Base-by-base conservation (phyloP, 495 filamentous ascomycete genomes). In the Penicillium canariense region DNA sequence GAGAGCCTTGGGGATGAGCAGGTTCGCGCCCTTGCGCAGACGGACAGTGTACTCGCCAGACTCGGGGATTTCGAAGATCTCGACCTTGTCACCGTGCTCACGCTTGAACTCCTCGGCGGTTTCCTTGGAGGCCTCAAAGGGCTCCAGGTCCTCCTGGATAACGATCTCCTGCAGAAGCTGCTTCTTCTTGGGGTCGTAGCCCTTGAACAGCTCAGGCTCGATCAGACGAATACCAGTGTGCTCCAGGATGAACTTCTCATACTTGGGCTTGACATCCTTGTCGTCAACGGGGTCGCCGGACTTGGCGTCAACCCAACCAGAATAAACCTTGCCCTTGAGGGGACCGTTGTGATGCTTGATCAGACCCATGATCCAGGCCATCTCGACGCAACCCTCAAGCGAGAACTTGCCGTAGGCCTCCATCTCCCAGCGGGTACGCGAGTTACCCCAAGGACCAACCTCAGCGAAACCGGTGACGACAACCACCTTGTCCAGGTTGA, bases 341-440 rank as follows among this genome's bases (percentile, higher is more conserved):
- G 91, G 89, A n/a, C 94, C 95, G 59, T 97, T 97, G 76, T 96
- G 90, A 68, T 99, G 95, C 76, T 89, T 96, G 73, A 99, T 97
- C 52, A 97, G 86, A 52, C 95, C 95, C 94, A 97, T 99, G 67
- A 99, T 89, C 94, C 94, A 99, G 27, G 94, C 91, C 94, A 99
- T 97, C 73, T 99, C 94, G 53, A 99, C 87, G 66, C 94, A 97
- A 15, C 94, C 94, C 72, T 97, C 94, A 15, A 97, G 84, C 15
- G 95, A 97, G 77, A 99, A 99, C 65, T 95, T 80, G 61, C 94
- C 94, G 60, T 91, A 83, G 10, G 95, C 91, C 73, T 99, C 94
- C 92, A 97, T 99, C 74, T 99, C 91, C 94, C 94, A 99, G 30
- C 94, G 84, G 31, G 94, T 99, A 53, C 95, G 85, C 1, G 95